Percentiles rank a stretch among this genome's conserved stretches.
phyloP scores from a whole-genome alignment of 2,329 filamentous ascomycete species.

The Alternaria brassicae region DNA sequence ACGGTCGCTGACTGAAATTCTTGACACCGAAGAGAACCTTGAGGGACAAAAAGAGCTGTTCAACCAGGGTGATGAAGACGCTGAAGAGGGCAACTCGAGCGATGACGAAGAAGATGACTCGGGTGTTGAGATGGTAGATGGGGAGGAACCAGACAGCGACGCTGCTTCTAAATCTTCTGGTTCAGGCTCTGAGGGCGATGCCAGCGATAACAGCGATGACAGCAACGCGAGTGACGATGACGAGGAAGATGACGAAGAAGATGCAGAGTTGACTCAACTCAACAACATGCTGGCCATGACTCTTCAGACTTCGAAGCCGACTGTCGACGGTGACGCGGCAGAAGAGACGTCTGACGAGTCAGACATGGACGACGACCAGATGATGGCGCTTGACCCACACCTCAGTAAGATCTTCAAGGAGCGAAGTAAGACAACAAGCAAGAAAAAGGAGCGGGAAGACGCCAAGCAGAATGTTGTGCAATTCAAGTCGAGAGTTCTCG shows the following conservation, averaged over 20 bases:
- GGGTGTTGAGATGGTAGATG: conserved; percentile 56
- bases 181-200: conserved; percentile 26
- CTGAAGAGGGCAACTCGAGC: conserved; percentile 52
- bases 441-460: conserved; percentile 85
- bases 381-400: conserved; percentile 86
- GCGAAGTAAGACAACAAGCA: conserved; percentile 67
- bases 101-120: conserved; percentile 57
- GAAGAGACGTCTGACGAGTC: conserved; percentile 67
- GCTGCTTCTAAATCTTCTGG: conserved; percentile 26
- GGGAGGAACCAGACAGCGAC: conserved; percentile 39
- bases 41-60: conserved; percentile 89
- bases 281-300: conserved; percentile 80
- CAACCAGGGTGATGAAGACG: conserved; percentile 60
- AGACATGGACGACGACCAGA: conserved; percentile 95
- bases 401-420: conserved; percentile 86
- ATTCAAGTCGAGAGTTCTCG: conserved; percentile 93
- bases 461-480: conserved; percentile 89
- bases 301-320: conserved; percentile 69
- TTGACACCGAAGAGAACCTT: conserved; percentile 79
- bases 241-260: conserved; percentile 45
- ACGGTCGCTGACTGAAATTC: conserved; percentile 70
- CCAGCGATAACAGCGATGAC: conserved; percentile 36
- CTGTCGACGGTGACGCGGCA: conserved; percentile 64
- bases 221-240: conserved; percentile 32
- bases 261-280: conserved; percentile 66